A percentile compares a stretch with the other conserved stretches of the same genome.
Evolutionary conservation across 176 grass and related monocot species (phyloP).

Genomic region (Musa troglodytarum): DNA sequence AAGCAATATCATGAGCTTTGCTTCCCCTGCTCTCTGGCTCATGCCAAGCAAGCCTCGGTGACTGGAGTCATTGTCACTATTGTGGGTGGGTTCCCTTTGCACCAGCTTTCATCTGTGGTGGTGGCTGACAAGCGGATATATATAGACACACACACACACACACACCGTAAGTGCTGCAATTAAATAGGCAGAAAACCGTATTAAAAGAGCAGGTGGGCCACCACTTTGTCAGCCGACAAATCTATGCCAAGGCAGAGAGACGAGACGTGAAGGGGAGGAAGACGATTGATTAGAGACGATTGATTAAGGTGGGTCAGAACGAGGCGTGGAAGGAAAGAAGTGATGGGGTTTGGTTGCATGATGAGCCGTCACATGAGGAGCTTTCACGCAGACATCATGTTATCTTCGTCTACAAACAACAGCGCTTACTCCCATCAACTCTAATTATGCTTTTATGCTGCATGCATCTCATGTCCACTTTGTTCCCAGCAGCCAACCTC

Average conservation of each 20-base stretch:
- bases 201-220: no score
- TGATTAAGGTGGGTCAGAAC: constrained; percentile 19
- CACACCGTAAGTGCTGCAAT: no score
- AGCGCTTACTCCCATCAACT: not conserved
- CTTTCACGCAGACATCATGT: constrained; percentile 97
- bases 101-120: no score
- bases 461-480: constrained; percentile 52
- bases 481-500: constrained; percentile 46
- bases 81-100: no score
- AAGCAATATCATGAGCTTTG: constrained; percentile 6
- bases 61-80: constrained; percentile 35
- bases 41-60: constrained; percentile 53
- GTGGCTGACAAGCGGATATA: no score
- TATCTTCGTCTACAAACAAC: constrained; percentile 99
- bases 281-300: constrained; percentile 6
- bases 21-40: constrained; percentile 1
- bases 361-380: constrained; percentile 89
- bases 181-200: no score
- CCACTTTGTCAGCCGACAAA: no score
- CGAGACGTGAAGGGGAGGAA: not conserved
- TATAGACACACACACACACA: no score
- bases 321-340: constrained; percentile 16
- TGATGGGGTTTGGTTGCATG: constrained; percentile 39
- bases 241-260: no score
- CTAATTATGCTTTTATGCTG: constrained; percentile 29